These are phyloP conservation scores for Myriosclerotinia curreyana DNA, from an alignment of 2,329 filamentous ascomycete genomes.

Conservation along the genomic window DNA sequence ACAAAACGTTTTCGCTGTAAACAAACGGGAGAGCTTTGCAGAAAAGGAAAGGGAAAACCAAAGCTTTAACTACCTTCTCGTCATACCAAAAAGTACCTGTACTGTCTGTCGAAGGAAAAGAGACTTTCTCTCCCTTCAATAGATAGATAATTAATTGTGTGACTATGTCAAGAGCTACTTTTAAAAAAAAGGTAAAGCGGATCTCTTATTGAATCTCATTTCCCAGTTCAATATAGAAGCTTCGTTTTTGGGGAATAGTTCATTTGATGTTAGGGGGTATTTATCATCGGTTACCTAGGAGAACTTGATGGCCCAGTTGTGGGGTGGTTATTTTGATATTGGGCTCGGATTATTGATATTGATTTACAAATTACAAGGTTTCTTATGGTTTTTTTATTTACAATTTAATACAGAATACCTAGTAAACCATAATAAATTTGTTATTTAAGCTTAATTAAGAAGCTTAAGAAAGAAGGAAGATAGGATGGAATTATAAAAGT, in stretches of 20 bases:
- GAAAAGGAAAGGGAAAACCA: conserved; percentile 7
- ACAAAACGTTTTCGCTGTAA: conserved; percentile 10
- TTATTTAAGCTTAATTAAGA: too few species aligned
- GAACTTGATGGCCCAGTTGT: background rate
- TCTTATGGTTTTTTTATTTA: background rate
- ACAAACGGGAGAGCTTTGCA: background rate
- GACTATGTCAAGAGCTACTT: conserved; percentile 12
- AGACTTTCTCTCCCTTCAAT: conserved; percentile 1
- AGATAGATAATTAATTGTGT: conserved; percentile 19
- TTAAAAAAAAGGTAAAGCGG: background rate
- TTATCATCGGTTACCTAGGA: background rate
- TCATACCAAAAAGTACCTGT: background rate
- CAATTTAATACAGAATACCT: background rate
- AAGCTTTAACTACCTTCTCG: background rate
- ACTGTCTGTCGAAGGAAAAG: background rate
- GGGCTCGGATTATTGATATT: background rate
- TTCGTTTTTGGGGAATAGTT: background rate
- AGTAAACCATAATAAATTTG: too few species aligned
- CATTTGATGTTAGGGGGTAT: background rate
- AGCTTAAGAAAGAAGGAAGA: too few species aligned
- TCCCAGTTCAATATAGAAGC: background rate
- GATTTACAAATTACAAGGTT: background rate
- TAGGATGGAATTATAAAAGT: too few species aligned
- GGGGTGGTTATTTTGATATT: background rate
- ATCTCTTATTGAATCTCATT: conserved; percentile 12